A percentile compares a stretch with the other conserved stretches of the same genome.
phyloP scores from a whole-genome alignment of 2,329 filamentous ascomycete species.

The Emmonsiellopsis sp. region DNA sequence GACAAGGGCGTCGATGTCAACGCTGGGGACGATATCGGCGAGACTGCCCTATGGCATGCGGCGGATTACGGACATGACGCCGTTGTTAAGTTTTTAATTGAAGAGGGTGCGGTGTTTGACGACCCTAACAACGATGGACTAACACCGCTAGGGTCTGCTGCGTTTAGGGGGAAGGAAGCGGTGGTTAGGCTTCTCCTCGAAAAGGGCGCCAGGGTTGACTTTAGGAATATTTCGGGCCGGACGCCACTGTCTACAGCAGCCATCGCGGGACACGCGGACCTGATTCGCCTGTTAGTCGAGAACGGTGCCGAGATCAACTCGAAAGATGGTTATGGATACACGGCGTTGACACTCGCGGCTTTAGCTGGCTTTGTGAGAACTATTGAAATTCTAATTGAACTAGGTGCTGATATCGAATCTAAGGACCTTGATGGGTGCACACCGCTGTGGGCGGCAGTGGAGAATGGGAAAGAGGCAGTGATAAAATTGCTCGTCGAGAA shows the following conservation, averaged over 20 bases:
- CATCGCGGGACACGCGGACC: neutral
- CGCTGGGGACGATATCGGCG: too few relatives aligned
- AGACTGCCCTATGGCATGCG: too few relatives aligned
- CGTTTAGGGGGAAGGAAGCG: neutral
- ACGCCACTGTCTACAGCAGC: neutral
- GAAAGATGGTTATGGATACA: neutral
- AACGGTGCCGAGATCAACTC: neutral
- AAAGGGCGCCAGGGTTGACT: neutral
- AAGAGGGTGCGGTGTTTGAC: neutral
- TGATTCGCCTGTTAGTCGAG: neutral
- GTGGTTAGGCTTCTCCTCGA: slow-evolving; percentile 1
- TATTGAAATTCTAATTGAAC: neutral
- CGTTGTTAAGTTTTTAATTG: neutral
- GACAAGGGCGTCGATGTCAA: too few relatives aligned
- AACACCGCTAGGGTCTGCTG: neutral
- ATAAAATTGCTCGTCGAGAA: neutral
- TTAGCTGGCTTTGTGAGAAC: neutral
- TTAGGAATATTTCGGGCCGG: neutral
- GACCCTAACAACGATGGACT: neutral
- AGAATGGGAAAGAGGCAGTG: neutral
- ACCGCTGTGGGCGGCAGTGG: neutral
- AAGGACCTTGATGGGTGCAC: neutral
- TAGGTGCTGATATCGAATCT: neutral
- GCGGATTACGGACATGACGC: neutral
- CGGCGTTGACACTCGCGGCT: neutral